These are phyloP conservation scores for Diutina mesorugosa DNA, from an alignment of 1,139 yeast species.

Conservation along the genomic window DNA sequence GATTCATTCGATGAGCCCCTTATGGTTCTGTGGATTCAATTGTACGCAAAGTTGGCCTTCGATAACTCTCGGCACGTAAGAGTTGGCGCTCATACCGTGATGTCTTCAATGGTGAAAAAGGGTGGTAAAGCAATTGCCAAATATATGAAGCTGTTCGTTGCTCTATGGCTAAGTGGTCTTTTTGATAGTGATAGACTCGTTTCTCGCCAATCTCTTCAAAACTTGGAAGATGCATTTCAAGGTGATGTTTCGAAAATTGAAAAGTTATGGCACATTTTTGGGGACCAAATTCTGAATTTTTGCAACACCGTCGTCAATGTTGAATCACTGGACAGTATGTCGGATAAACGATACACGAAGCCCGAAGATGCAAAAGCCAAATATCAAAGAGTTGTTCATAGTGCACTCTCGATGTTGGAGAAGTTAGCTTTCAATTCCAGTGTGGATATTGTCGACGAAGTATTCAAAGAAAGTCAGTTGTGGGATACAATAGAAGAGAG, in stretches of 20 bases:
- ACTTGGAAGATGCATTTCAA: conserved; percentile 43
- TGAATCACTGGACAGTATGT: conserved; percentile 51
- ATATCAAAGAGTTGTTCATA: conserved; percentile 44
- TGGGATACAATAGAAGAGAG: conserved; percentile 28
- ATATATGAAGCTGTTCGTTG: conserved; percentile 58
- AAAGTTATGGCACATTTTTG: conserved; percentile 50
- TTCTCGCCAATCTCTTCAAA: conserved; percentile 32
- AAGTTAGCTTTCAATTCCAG: conserved; percentile 17
- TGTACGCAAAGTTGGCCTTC: conserved; percentile 66
- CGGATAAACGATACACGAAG: conserved; percentile 64
- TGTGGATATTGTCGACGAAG: conserved; percentile 3
- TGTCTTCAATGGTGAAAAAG: conserved; percentile 31
- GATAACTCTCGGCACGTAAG: conserved; percentile 62
- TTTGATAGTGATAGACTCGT: conserved; percentile 61
- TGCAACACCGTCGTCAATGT: conserved; percentile 35
- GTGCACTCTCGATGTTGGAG: conserved; percentile 38
- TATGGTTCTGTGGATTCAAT: conserved; percentile 61
- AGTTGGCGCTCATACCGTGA: conserved; percentile 46
- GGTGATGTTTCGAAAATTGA: conserved; percentile 40
- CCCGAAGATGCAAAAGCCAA: conserved; percentile 59
- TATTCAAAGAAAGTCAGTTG: conserved; percentile 22
- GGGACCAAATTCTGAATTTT: conserved; percentile 40
- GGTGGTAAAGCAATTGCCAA: conserved; percentile 48
- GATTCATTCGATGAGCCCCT: conserved; percentile 32
- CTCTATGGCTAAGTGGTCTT: conserved; percentile 59